A percentile compares a stretch with the other conserved stretches of the same genome.
Evolutionary conservation across 495 filamentous ascomycete genomes (phyloP).

Genomic region (Trichocladium uniseriatum): DNA sequence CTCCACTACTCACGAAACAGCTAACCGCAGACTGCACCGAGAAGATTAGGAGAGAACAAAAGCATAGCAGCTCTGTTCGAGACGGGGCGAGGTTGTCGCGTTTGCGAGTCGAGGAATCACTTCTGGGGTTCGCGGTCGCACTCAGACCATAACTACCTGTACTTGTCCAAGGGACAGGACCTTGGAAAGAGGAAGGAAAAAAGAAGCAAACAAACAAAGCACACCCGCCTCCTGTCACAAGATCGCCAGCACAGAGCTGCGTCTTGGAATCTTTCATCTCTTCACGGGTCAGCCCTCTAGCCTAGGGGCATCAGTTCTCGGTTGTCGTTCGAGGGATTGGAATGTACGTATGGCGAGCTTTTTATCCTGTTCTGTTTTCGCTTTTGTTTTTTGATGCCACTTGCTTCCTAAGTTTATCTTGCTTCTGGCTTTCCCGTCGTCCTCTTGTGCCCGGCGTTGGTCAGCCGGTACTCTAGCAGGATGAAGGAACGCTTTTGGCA

Average conservation of each 20-base stretch:
- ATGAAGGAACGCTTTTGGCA: constrained; percentile 9
- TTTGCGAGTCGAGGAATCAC: too few species aligned
- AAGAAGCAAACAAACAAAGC: not conserved
- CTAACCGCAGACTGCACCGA: not conserved
- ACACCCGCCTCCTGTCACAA: constrained; percentile 17
- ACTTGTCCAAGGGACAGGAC: constrained; percentile 4
- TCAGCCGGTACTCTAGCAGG: too few species aligned
- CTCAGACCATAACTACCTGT: constrained; percentile 1
- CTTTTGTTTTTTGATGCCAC: constrained; percentile 1
- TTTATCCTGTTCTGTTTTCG: constrained; percentile 12
- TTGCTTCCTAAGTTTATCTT: not conserved
- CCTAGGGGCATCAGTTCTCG: constrained; percentile 17
- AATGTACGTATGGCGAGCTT: constrained; percentile 29
- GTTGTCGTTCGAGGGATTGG: constrained; percentile 19
- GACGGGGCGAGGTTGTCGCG: not conserved
- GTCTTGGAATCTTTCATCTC: constrained; percentile 19
- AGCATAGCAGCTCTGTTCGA: not conserved
- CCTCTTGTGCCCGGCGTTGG: not conserved
- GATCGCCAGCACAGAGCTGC: constrained; percentile 26
- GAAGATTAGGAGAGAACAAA: too few species aligned
- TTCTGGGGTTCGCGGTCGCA: not conserved
- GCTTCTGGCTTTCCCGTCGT: not conserved
- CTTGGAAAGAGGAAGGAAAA: constrained; percentile 2
- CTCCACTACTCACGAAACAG: not conserved
- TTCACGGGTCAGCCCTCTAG: constrained; percentile 17